Conservation (phyloP, 1,284 basidiomycete genomes). For the Pseudozyma sp. region DNA sequence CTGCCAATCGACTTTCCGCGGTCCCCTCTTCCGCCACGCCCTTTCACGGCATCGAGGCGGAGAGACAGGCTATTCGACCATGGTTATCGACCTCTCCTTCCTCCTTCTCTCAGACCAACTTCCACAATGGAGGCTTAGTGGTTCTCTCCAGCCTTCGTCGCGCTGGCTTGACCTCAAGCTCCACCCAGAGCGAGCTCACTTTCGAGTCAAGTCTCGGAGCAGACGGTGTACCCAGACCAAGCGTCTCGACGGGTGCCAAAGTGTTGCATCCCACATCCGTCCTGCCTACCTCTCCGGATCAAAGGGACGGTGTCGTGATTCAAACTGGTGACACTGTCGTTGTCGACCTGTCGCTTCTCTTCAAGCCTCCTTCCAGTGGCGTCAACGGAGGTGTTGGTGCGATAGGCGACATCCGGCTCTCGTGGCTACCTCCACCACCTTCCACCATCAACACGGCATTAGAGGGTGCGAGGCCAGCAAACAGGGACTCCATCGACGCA, state of each 20-base stretch:
- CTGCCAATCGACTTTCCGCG: slow-evolving; percentile 4
- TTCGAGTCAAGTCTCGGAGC: slow-evolving; percentile 25
- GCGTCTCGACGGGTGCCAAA: slow-evolving; percentile 21
- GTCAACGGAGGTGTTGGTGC: neutral
- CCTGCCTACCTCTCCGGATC: neutral
- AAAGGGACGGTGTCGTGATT: slow-evolving; percentile 2
- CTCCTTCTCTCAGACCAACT: neutral
- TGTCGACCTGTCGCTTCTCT: slow-evolving; percentile 21
- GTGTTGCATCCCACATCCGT: slow-evolving; percentile 14
- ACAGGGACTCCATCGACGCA: slow-evolving; percentile 20
- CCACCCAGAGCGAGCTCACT: slow-evolving; percentile 1
- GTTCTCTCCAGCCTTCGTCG: slow-evolving; percentile 26
- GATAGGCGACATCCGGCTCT: slow-evolving; percentile 16
- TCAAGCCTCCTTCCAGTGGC: neutral
- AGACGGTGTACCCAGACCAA: slow-evolving; percentile 13
- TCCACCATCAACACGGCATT: neutral
- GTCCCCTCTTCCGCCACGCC: slow-evolving; percentile 2
- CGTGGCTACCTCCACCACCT: neutral
- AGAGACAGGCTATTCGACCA: slow-evolving; percentile 1
- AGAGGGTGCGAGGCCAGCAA: neutral
- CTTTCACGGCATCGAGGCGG: neutral
- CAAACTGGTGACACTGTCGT: slow-evolving; percentile 24
- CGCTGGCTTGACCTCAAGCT: slow-evolving; percentile 2
- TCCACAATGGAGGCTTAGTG: slow-evolving; percentile 14
- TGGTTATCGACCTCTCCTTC: slow-evolving; percentile 16